These are phyloP conservation scores for Neoscytalidium dimidiatum DNA, from an alignment of 2,329 filamentous ascomycete genomes.

Conservation along the genomic window DNA sequence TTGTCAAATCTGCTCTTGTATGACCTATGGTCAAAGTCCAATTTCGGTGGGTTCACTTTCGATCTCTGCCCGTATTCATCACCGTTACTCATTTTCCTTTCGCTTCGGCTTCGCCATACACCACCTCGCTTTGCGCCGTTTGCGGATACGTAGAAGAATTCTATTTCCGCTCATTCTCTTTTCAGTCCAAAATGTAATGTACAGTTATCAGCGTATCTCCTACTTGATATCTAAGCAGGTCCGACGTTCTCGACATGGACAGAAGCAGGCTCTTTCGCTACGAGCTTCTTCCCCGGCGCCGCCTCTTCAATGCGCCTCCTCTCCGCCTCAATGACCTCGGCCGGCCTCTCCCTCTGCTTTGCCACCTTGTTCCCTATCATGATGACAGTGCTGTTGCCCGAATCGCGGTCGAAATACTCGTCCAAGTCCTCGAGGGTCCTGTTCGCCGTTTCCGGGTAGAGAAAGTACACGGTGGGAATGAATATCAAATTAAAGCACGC, in stretches of 20 bases:
- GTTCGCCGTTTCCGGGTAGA: constrained; percentile 32
- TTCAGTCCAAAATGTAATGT: too few relatives aligned
- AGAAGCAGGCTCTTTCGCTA: not conserved
- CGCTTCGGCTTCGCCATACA: too few relatives aligned
- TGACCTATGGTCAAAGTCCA: too few relatives aligned
- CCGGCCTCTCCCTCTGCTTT: constrained; percentile 26
- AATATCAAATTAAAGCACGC: constrained; percentile 29
- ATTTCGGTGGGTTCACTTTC: too few relatives aligned
- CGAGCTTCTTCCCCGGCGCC: not conserved
- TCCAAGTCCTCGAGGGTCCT: constrained; percentile 32
- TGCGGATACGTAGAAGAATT: too few relatives aligned
- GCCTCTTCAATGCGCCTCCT: constrained; percentile 22
- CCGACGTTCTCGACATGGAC: not conserved
- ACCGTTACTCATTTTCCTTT: too few relatives aligned
- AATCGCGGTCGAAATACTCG: constrained; percentile 28
- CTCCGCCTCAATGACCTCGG: constrained; percentile 27
- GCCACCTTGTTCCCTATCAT: constrained; percentile 25
- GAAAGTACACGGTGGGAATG: constrained; percentile 27
- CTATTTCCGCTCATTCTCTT: too few relatives aligned
- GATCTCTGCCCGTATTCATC: too few relatives aligned
- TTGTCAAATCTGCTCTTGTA: too few relatives aligned
- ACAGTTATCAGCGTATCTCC: too few relatives aligned
- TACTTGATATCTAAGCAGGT: not conserved
- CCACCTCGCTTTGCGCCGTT: too few relatives aligned
- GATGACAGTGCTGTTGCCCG: constrained; percentile 24